These are phyloP conservation scores for Gossypium gossypioides DNA, from an alignment of 441 rosid genomes.

Conservation along the genomic window DNA sequence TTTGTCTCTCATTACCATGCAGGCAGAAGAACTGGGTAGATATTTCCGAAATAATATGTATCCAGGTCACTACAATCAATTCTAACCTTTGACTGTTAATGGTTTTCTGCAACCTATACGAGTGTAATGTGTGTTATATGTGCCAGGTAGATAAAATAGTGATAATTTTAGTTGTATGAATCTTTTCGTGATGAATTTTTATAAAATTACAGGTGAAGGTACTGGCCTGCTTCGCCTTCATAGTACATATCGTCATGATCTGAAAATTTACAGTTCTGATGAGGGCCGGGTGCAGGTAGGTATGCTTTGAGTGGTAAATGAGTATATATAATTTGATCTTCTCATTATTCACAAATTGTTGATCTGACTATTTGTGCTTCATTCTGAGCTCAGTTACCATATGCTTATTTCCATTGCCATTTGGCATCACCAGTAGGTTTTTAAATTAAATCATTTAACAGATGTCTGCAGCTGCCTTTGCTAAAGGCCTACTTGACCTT, in stretches of 20 bases:
- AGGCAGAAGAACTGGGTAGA: slow-evolving; percentile 99
- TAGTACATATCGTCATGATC: slow-evolving; percentile 98
- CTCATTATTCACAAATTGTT: background rate
- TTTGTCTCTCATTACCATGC: slow-evolving; percentile 20
- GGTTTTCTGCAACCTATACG: background rate
- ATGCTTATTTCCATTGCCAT: background rate
- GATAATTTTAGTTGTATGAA: background rate
- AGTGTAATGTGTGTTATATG: background rate
- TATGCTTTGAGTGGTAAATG: slow-evolving; percentile 20
- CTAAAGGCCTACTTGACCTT: slow-evolving; percentile 98
- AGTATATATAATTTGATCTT: slow-evolving; percentile 5
- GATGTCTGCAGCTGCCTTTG: slow-evolving; percentile 99
- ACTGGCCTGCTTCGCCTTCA: slow-evolving; percentile 98
- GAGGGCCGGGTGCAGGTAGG: slow-evolving; percentile 99
- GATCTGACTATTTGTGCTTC: background rate
- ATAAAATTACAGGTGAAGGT: slow-evolving; percentile 75
- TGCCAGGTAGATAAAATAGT: slow-evolving; percentile 8
- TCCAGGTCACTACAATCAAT: slow-evolving; percentile 54
- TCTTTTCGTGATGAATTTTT: background rate
- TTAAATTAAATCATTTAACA: slow-evolving; percentile 17
- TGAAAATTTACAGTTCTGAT: slow-evolving; percentile 98
- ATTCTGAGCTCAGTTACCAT: slow-evolving; percentile 2
- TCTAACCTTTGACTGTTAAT: slow-evolving; percentile 2
- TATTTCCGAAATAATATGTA: slow-evolving; percentile 94
- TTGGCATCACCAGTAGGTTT: slow-evolving; percentile 1